Percentiles rank a stretch among this genome's conserved stretches.
These are phyloP conservation scores for Candida loeiensis DNA, from an alignment of 805 yeast genomes.

Conservation along the genomic window DNA sequence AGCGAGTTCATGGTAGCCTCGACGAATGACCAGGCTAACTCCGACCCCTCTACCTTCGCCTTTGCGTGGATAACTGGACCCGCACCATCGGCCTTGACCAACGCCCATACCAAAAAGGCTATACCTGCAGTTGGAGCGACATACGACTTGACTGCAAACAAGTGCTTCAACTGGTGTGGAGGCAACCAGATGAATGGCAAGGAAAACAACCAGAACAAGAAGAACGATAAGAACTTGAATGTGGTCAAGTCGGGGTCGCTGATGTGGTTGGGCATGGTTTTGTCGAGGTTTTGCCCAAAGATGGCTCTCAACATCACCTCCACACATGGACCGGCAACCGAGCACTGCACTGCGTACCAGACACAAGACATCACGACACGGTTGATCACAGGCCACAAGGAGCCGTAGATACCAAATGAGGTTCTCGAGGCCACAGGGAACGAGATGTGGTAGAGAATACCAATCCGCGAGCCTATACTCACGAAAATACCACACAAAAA, in stretches of 20 bases:
- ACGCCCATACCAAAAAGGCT: slow-evolving; percentile 79
- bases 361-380: slow-evolving; percentile 84
- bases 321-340: slow-evolving; percentile 82
- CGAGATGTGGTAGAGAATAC: slow-evolving; percentile 74
- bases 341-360: slow-evolving; percentile 86
- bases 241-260: slow-evolving; percentile 61
- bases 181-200: slow-evolving; percentile 78
- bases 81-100: slow-evolving; percentile 74
- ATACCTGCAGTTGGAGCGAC: slow-evolving; percentile 81
- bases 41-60: slow-evolving; percentile 50
- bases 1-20: slow-evolving; percentile 73
- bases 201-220: slow-evolving; percentile 76
- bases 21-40: slow-evolving; percentile 79
- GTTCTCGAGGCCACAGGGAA: slow-evolving; percentile 82
- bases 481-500: slow-evolving; percentile 66
- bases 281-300: slow-evolving; percentile 58
- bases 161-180: slow-evolving; percentile 78
- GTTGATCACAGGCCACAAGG: slow-evolving; percentile 83
- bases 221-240: slow-evolving; percentile 69
- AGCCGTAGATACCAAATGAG: slow-evolving; percentile 83
- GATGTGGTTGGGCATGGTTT: slow-evolving; percentile 62
- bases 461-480: slow-evolving; percentile 69
- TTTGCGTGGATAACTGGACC: slow-evolving; percentile 66
- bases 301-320: slow-evolving; percentile 71
- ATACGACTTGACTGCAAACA: slow-evolving; percentile 78